A percentile compares a stretch with the other conserved stretches of the same genome.
Conservation (phyloP, 2,329 filamentous ascomycete species). For the Biscogniauxia sp. region DNA sequence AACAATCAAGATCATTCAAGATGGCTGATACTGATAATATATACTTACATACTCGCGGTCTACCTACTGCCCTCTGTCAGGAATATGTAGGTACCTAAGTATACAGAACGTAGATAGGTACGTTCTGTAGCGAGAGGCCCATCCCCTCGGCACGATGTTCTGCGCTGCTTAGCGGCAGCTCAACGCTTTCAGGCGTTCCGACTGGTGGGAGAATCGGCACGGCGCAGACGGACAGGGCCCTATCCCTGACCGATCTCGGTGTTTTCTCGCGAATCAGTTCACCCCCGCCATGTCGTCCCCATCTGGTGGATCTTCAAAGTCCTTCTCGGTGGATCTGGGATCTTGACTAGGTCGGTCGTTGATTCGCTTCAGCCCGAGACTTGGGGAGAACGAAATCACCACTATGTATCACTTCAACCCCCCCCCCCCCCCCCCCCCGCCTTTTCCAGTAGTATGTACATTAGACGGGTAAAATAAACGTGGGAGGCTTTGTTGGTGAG, state of each 20-base stretch:
- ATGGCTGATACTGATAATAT: too few species aligned
- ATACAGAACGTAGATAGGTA: neutral
- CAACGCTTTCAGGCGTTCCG: neutral
- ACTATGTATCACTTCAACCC: too few species aligned
- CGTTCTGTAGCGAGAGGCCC: neutral
- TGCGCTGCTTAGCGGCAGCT: neutral
- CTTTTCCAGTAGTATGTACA: neutral
- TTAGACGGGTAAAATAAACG: neutral
- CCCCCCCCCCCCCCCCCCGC: too few species aligned
- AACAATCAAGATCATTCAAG: too few species aligned
- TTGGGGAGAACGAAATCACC: neutral
- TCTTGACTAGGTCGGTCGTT: neutral
- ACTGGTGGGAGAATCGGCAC: neutral
- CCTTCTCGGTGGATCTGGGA: too few species aligned
- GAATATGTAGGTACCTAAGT: too few species aligned
- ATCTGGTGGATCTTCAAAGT: neutral
- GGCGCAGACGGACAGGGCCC: neutral
- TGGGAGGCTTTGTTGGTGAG: neutral
- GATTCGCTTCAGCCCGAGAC: neutral
- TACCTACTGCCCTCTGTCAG: too few species aligned
- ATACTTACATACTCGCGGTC: too few species aligned
- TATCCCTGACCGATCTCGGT: neutral
- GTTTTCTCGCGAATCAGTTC: neutral
- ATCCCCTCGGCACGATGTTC: slow-evolving; percentile 15
- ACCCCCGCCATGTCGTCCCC: neutral